Evolutionary conservation across 2,329 filamentous ascomycete genomes (phyloP), one percentile per base, ranked within the genome.

Genomic region (Amauroascus verrucosus): DNA sequence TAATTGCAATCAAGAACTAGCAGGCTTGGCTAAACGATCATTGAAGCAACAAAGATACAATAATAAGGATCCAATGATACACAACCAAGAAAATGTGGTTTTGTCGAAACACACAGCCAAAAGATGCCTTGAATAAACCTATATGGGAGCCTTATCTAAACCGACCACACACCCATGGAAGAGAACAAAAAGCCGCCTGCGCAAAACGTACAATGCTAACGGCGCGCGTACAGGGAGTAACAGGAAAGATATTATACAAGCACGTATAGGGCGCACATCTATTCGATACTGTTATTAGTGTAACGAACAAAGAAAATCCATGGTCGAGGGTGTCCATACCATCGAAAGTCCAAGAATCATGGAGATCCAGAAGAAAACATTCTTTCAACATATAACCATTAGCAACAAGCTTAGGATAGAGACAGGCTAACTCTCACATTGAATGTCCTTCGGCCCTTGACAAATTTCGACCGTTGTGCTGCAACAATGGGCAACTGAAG

Each of bases 401-500:
- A 51, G 28, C 18, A 51, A 20, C 14, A 16, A 20, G 9, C 18
- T 16, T 14, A 1, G 3, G n/a, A 14, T 13, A 13, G 2, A n/a
- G 14, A 37, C 24, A 30, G 6, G 30, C 13, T 8, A 4, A 11
- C 62, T 67, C 22, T 61, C 61, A 78, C 75, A 65, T 96, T 96
- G 54, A 95, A 73, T 28, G 90, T 84, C 65, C 82, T 82, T 60
- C 81, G 80, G 18, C 83, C 83, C 52, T 83, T 79, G 35, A 97
- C 81, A 74, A 82, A 88, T 56, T 76, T 80, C 3, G 86, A 89
- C 57, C 87, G 80, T 74, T 97, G 93, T 28, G 97, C 73, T 68
- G 90, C 81, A n/a, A 97, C 86, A 60, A 97, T 93, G 0, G 93
- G 93, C 61, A 97, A 78, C 75, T 98, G 93, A 57, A 94, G 73